Base-by-base conservation (phyloP, 495 filamentous ascomycete genomes). In the Aspergillus sclerotiicarbonarius region DNA sequence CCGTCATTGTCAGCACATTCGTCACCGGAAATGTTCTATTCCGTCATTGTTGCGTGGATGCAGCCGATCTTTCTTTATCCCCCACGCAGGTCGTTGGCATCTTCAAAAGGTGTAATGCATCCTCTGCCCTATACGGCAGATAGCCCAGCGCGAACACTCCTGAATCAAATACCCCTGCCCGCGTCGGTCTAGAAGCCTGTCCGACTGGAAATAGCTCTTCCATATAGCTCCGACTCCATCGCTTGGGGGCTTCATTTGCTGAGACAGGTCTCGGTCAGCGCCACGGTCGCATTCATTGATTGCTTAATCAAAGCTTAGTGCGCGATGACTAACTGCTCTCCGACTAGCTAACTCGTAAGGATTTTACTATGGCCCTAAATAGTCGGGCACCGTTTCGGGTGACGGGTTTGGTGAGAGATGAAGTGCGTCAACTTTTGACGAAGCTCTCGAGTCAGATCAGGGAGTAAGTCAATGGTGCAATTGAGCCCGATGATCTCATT, bases 221-320 rank as follows among this genome's bases (percentile, higher is more conserved):
- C 33, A 10, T 37, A 37, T 7, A 15, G 13, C 33, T 9, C 33
- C 8, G 33, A 7, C 8, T 37, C 33, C 37, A 41, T 41, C 13
- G 7, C 7, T 9, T 10, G 8, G 33, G 12, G 20, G n/a, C 13
- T 53, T 53, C 20, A 43, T 30, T 61, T 56, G 53, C 50, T 54
- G 37, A 57, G 50, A 50, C 54, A 44, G 51, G 48, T 53, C 59
- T 54, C 53, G 50, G 31, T 43, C 39, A 16, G 29, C 59, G 59
- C 59, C 57, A 54, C 56, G 51, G 47, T 51, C 37, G 32, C 15
- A 21, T 10, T 50, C 49, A 48, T 61, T 56, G 52, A 60, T 58
- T 61, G 62, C 62, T 64, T 64, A 61, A 61, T 64, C 46, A 59
- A 62, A 62, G 52, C 53, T 59, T 59, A 54, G 44, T 61, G 54